Percentiles rank a stretch among this genome's conserved stretches.
phyloP scores from a whole-genome alignment of 495 filamentous ascomycete species.

The Penicillium alfredii region DNA sequence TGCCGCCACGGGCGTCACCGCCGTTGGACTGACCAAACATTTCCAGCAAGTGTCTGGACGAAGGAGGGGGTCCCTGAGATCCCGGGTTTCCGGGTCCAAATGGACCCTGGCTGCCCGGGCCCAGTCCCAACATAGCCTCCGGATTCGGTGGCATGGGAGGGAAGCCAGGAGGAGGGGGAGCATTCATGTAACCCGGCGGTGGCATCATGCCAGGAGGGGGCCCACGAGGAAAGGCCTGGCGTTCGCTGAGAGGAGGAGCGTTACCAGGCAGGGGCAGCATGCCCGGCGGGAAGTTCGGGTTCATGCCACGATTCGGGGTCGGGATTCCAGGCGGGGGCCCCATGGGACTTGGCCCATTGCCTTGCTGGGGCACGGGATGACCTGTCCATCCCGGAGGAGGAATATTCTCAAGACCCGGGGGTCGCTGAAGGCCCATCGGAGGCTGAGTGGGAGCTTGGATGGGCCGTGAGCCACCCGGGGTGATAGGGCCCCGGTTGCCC shows the following conservation, averaged over 20 bases:
- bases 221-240: conserved; percentile 38
- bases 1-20: conserved; percentile 34
- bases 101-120: conserved; percentile 29
- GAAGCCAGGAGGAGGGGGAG: conserved; percentile 41
- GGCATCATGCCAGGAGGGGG: conserved; percentile 47
- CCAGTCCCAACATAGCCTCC: conserved; percentile 38
- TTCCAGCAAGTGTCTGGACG: conserved; percentile 40
- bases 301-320: conserved; percentile 33
- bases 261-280: conserved; percentile 42
- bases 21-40: conserved; percentile 42
- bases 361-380: conserved; percentile 33
- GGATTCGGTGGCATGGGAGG: conserved; percentile 41
- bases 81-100: conserved; percentile 37
- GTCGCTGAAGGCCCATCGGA: conserved; percentile 40
- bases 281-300: conserved; percentile 38
- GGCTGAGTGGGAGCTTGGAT: conserved; percentile 31
- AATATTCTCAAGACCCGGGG: conserved; percentile 46
- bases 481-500: conserved; percentile 32
- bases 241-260: conserved; percentile 31
- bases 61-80: conserved; percentile 37
- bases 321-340: conserved; percentile 45
- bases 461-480: conserved; percentile 31
- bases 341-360: conserved; percentile 34
- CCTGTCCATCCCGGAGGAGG: conserved; percentile 40
- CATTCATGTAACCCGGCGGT: conserved; percentile 47